Evolutionary conservation across 1,139 yeast genomes (phyloP), one percentile per base, ranked within the genome.

Genomic region (Trichomonascaceae sp.): DNA sequence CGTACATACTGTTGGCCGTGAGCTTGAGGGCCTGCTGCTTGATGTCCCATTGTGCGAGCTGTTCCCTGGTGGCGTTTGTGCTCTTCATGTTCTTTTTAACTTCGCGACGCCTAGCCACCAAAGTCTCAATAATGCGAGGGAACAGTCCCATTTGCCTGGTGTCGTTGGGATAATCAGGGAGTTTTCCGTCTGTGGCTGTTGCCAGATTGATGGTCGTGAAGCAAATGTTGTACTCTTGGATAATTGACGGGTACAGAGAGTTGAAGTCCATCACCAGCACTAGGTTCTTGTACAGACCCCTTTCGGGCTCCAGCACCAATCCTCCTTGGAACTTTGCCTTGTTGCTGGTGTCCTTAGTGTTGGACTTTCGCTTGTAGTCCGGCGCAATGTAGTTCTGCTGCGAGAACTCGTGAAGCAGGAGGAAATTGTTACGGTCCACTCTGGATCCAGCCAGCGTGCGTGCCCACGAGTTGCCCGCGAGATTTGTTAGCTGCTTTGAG

Each of bases 1-100:
- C 99, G 60, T 92, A 92, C 97, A 92, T 89, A 20, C 98, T 89
- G 59, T 92, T 92, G 14, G 99, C 99, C 2, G 98, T 92, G 51
- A 92, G 68, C 56, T 92, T 92, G 52, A 92, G 70, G 0, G 98
- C 98, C 52, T 81, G 93, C 57, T 92, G 98, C 51, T 87, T 84
- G 51, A 85, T 85, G 57, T 92, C 98, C 65, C 80, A 85, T 37
- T 60, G 65, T 1, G 59, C 52, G 25, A 38, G 43, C 52, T 87
- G 94, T 0, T 77, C 74, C 0, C 74, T 64, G 0, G 75, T 65
- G 23, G 77, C 73, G 34, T 69, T 68, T 16, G 87, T 77, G 46
- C 75, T 77, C 49, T 85, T 87, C 67, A 92, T 69, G 32, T 85
- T 62, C 46, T 75, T 76, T 53, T 92, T 92, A 14, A 89, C 97